Conservation (phyloP, 352 stramenopile species). For the Phytophthora gonapodyides region DNA sequence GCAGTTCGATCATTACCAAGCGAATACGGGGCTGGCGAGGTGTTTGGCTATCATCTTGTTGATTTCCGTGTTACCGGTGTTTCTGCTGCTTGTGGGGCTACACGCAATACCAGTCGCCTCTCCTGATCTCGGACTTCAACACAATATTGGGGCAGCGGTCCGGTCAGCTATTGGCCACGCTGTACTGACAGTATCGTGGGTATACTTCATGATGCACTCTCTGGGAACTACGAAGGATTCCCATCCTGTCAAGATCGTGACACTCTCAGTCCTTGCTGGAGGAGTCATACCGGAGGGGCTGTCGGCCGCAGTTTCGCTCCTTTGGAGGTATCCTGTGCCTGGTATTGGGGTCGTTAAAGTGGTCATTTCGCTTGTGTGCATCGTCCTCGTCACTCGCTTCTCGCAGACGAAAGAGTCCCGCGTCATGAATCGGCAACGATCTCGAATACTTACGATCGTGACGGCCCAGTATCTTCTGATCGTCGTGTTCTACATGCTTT, state of each 20-base stretch:
- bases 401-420: conserved; percentile 6
- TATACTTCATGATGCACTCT: conserved; percentile 22
- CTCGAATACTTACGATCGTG: conserved; percentile 14
- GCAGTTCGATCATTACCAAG: conserved; percentile 38
- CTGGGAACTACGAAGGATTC: conserved; percentile 5
- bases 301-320: conserved; percentile 9
- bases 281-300: conserved; percentile 19
- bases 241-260: conserved; percentile 4
- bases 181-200: conserved; percentile 12
- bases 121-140: conserved; percentile 14
- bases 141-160: conserved; percentile 5
- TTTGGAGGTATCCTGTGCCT: conserved; percentile 29
- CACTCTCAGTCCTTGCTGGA: conserved; percentile 3
- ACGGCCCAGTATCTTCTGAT: conserved; percentile 12
- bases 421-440: conserved; percentile 2
- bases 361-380: conserved; percentile 1
- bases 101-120: conserved; percentile 20
- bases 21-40: conserved; percentile 1
- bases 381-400: conserved; percentile 12
- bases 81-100: conserved; percentile 21
- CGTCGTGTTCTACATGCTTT: conserved; percentile 26
- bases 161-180: conserved; percentile 21
- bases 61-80: conserved; percentile 13
- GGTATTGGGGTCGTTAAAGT: conserved; percentile 14
- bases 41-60: conserved; percentile 31